Evolutionary conservation across 1,139 yeast species (phyloP), one percentile per base, ranked within the genome.

Genomic region (Magnusiomyces ingens): DNA sequence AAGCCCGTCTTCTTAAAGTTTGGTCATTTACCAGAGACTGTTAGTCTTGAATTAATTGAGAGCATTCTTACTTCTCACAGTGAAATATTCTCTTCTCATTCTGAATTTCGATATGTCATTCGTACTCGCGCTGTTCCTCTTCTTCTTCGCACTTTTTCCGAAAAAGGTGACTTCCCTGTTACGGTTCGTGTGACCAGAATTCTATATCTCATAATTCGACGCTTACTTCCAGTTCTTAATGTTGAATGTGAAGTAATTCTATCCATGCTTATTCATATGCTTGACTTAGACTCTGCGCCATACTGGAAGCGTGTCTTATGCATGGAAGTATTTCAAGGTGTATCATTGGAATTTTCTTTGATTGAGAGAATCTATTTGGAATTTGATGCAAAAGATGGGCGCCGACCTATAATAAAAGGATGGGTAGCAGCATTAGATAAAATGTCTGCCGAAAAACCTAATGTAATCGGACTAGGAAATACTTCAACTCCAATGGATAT

Each of bases 201-300:
- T 13, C 74, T 88, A 12, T 76, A 78, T 49, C 71, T 87, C 4
- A 66, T 90, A 46, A 69, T 90, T 13, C 72, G 79, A 18, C 75
- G 81, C 11, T 90, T 84, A 57, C 73, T 89, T 42, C 68, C 74
- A 0, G 76, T 81, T 15, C 69, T 91, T 38, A 83, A 80, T 51
- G 78, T 86, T 42, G 97, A 91, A 67, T 77, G 88, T 35, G 96
- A 89, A 64, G 89, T 89, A 6, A 80, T 91, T 1, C 68, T 91
- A 21, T 82, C 95, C 0, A 74, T 85, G 44, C 69, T 90, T 41
- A 85, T 86, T 32, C 95, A 87, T 62, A 76, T 80, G 45, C 66
- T 88, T 10, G 74, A 78, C 1, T 67, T 70, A 6, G 79, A 78
- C 2, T 71, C 80, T 0, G 76, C 75, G 1, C 79, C 82, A 1